Conservation (phyloP, 2,329 filamentous ascomycete genomes). For the Colletotrichum eleusines region DNA sequence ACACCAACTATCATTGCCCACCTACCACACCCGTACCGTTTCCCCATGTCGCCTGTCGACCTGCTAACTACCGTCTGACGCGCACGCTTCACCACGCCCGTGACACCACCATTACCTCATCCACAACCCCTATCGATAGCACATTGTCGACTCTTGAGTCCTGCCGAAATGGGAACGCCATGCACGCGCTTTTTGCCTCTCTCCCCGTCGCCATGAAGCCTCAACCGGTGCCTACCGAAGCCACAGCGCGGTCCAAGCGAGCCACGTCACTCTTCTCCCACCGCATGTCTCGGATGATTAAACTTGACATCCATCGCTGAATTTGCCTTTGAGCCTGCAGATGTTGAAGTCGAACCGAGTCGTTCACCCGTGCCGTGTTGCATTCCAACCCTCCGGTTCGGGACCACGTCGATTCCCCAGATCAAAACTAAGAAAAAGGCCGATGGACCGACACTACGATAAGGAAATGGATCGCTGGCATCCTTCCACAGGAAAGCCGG, state of each 20-base stretch:
- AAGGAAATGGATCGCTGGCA: not conserved
- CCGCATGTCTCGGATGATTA: not conserved
- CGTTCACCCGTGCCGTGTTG: not conserved
- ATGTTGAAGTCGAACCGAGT: not conserved
- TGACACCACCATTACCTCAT: not conserved
- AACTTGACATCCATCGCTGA: not conserved
- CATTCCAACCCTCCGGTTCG: too few species aligned
- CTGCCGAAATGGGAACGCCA: not conserved
- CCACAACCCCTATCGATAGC: not conserved
- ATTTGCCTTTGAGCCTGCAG: not conserved
- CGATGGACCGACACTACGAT: not conserved
- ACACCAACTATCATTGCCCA: conserved; percentile 25
- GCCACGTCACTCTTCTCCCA: not conserved
- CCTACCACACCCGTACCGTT: conserved; percentile 11
- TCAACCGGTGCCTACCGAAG: conserved; percentile 8
- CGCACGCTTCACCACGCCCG: conserved; percentile 26
- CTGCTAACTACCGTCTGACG: conserved; percentile 28
- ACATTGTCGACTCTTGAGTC: not conserved
- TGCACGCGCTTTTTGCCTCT: not conserved
- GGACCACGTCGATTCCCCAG: too few species aligned
- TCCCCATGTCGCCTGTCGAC: conserved; percentile 8
- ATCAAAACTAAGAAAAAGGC: not conserved
- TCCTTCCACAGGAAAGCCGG: conserved; percentile 17
- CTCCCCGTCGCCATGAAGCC: not conserved
- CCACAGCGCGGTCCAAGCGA: conserved; percentile 1